Conservation (phyloP, 116 monocot species). For the Posidonia oceanica region DNA sequence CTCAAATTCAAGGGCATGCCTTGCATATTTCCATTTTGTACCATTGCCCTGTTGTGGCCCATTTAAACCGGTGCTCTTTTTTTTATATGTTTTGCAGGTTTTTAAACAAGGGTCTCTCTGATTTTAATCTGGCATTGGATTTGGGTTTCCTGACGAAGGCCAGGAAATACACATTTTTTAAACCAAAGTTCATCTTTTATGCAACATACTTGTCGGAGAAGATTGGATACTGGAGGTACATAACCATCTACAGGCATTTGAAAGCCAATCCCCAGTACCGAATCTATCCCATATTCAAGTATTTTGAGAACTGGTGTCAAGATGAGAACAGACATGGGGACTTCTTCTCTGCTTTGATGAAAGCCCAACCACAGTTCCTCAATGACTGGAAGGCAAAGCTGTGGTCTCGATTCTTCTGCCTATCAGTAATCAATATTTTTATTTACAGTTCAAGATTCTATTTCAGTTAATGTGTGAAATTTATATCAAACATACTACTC, state of each 20-base stretch:
- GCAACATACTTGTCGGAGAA: conserved; percentile 94
- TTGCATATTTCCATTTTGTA: not conserved
- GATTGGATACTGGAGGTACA: conserved; percentile 99
- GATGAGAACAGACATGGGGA: conserved; percentile 98
- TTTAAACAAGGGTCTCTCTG: conserved; percentile 91
- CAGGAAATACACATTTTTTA: conserved; percentile 97
- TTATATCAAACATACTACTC: not conserved
- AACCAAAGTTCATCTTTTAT: conserved; percentile 98
- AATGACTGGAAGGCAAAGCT: conserved; percentile 99
- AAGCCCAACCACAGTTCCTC: conserved; percentile 95
- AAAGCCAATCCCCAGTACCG: conserved; percentile 83
- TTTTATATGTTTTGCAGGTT: conserved; percentile 30
- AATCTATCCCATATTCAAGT: conserved; percentile 92
- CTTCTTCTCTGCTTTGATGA: conserved; percentile 92
- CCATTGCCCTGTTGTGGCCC: not conserved
- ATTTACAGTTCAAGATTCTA: too few relatives aligned
- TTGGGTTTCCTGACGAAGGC: conserved; percentile 94
- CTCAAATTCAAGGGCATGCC: not conserved
- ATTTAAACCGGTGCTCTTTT: not conserved
- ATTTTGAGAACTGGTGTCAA: conserved; percentile 99
- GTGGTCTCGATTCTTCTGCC: conserved; percentile 95
- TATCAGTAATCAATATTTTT: conserved; percentile 46
- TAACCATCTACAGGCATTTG: conserved; percentile 90
- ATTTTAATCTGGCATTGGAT: conserved; percentile 90
- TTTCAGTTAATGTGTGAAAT: too few relatives aligned